Evolutionary conservation across 1,139 yeast genomes (phyloP).

Genomic region (Pichia sp.): DNA sequence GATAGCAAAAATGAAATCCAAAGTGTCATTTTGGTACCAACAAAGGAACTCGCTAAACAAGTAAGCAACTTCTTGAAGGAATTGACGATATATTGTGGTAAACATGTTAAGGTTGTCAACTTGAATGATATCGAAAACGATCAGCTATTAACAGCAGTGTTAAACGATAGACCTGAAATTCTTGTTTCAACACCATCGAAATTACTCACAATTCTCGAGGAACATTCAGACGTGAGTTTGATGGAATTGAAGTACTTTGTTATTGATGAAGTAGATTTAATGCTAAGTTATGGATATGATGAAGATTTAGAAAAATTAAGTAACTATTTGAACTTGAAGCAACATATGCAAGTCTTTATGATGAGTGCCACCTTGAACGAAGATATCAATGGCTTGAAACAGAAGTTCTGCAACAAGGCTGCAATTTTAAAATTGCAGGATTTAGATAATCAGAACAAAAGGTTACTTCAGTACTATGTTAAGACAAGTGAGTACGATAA

Average conservation of each 20-base stretch:
- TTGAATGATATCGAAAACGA: conserved; percentile 66
- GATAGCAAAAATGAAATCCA: conserved; percentile 51
- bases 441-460: conserved; percentile 48
- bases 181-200: conserved; percentile 86
- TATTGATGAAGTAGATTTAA: conserved; percentile 93
- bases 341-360: conserved; percentile 79
- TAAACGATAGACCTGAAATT: conserved; percentile 73
- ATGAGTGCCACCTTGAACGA: conserved; percentile 97
- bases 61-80: conserved; percentile 67
- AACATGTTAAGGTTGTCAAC: conserved; percentile 62
- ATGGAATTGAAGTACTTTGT: conserved; percentile 63
- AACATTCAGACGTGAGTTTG: conserved; percentile 44
- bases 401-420: conserved; percentile 77
- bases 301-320: conserved; percentile 72
- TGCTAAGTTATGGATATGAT: conserved; percentile 83
- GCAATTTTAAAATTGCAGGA: conserved; percentile 79
- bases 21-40: conserved; percentile 87
- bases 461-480: conserved; percentile 80
- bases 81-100: conserved; percentile 67
- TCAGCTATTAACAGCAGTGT: conserved; percentile 64
- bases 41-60: conserved; percentile 92
- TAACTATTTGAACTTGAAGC: conserved; percentile 57
- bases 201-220: conserved; percentile 56
- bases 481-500: conserved; percentile 88
- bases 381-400: conserved; percentile 73